Conservation (phyloP, 2,329 filamentous ascomycete genomes). For the Sarocladium oryzae region DNA sequence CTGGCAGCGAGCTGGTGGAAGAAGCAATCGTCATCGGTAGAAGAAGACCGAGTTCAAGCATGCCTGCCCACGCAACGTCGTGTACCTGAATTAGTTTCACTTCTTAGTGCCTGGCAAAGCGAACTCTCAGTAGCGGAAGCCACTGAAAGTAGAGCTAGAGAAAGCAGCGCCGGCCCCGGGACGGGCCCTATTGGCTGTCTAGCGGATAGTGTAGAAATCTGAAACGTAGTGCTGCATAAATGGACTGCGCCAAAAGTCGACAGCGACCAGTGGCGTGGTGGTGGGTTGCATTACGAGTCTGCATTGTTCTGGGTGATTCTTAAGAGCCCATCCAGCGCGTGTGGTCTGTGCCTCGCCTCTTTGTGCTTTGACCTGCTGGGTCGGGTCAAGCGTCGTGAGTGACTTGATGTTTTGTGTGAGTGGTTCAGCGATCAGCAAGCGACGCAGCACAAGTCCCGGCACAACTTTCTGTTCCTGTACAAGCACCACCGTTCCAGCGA, state of each 20-base stretch:
- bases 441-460: constrained; percentile 6
- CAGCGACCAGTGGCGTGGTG: constrained; percentile 2
- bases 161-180: too few relatives aligned
- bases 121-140: constrained; percentile 10
- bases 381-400: not conserved
- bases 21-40: not conserved
- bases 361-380: constrained; percentile 6
- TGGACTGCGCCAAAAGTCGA: constrained; percentile 9
- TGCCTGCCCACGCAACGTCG: too few relatives aligned
- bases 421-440: constrained; percentile 6
- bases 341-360: not conserved
- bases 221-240: constrained; percentile 32
- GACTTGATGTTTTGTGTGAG: not conserved
- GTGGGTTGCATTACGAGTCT: constrained; percentile 6
- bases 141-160: too few relatives aligned
- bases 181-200: constrained; percentile 24
- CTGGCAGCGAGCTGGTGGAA: not conserved
- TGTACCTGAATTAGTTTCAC: not conserved
- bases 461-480: constrained; percentile 9
- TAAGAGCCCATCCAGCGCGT: too few relatives aligned
- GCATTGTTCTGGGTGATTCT: not conserved
- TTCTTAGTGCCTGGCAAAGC: not conserved
- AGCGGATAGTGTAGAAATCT: constrained; percentile 16
- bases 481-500: not conserved
- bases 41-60: not conserved